Percentiles rank a stretch among this genome's conserved stretches.
These are phyloP conservation scores for Mycena galopus DNA, from an alignment of 768 basidiomycete genomes.

Conservation along the genomic window DNA sequence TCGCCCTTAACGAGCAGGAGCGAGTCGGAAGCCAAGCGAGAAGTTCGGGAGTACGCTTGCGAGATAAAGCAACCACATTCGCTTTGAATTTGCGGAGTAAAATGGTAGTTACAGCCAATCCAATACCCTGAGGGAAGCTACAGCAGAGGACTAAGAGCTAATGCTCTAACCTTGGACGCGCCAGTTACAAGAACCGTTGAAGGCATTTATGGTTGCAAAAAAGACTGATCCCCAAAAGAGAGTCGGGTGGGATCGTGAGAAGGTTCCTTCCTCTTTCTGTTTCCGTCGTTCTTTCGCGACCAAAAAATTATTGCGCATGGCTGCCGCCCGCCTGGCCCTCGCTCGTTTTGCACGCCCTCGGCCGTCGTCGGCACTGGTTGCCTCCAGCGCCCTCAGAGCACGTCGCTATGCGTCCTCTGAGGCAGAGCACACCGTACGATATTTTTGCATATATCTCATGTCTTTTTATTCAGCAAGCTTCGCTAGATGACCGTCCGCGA, in stretches of 20 bases:
- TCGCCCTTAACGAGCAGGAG: slow-evolving; percentile 78
- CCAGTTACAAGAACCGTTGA: slow-evolving; percentile 87
- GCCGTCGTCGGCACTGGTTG: slow-evolving; percentile 54
- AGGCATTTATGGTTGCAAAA: not conserved
- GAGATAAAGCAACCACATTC: slow-evolving; percentile 82
- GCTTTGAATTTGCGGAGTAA: slow-evolving; percentile 74
- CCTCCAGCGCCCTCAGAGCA: slow-evolving; percentile 56
- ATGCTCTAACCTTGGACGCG: slow-evolving; percentile 78
- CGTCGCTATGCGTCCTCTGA: slow-evolving; percentile 77
- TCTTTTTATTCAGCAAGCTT: not conserved
- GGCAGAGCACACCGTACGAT: slow-evolving; percentile 55
- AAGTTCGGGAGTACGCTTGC: slow-evolving; percentile 77
- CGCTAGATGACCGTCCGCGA: slow-evolving; percentile 96
- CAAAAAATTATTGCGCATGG: slow-evolving; percentile 64
- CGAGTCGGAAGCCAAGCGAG: slow-evolving; percentile 57
- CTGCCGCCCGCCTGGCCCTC: slow-evolving; percentile 72
- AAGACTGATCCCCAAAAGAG: not conserved
- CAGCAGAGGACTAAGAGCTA: slow-evolving; percentile 18
- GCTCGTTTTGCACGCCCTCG: slow-evolving; percentile 74
- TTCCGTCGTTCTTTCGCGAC: slow-evolving; percentile 45
- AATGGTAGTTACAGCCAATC: slow-evolving; percentile 80
- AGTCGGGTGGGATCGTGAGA: not conserved
- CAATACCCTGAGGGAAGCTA: slow-evolving; percentile 67
- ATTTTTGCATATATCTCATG: slow-evolving; percentile 19
- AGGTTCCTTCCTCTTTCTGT: slow-evolving; percentile 30